These are phyloP conservation scores for Coemansia reversa DNA, from an alignment of 192 early-diverging fungal species.

Conservation along the genomic window DNA sequence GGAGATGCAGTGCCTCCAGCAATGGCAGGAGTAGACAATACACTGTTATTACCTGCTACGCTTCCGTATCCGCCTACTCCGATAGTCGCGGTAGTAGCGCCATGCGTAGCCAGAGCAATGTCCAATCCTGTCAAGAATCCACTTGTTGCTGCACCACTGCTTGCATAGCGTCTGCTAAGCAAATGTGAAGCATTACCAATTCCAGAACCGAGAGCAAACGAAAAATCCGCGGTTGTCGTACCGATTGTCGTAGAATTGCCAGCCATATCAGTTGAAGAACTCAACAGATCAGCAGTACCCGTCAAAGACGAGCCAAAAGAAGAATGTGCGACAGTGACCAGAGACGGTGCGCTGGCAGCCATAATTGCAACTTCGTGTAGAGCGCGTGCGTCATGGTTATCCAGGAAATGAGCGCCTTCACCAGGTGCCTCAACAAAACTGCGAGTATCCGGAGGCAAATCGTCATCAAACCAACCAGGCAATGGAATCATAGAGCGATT, in stretches of 20 bases:
- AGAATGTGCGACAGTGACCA: too few relatives aligned
- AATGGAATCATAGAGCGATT: constrained; percentile 47
- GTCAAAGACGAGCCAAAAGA: too few relatives aligned
- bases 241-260: too few relatives aligned
- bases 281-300: too few relatives aligned
- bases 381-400: constrained; percentile 38
- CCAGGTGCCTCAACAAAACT: constrained; percentile 46
- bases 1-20: constrained; percentile 2
- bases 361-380: constrained; percentile 28
- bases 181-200: constrained; percentile 12
- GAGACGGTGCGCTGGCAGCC: background rate
- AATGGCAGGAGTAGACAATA: background rate
- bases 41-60: background rate
- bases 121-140: constrained; percentile 7
- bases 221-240: background rate
- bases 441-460: constrained; percentile 43
- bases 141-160: background rate
- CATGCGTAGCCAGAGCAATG: background rate
- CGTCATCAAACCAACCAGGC: constrained; percentile 48
- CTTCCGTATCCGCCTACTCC: constrained; percentile 2
- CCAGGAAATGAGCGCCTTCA: constrained; percentile 52
- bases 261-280: too few relatives aligned
- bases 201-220: background rate
- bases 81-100: too few relatives aligned
- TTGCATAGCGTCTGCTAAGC: constrained; percentile 9